Conservation (phyloP, 139 green algal genomes). For the Chloropicon primus region DNA sequence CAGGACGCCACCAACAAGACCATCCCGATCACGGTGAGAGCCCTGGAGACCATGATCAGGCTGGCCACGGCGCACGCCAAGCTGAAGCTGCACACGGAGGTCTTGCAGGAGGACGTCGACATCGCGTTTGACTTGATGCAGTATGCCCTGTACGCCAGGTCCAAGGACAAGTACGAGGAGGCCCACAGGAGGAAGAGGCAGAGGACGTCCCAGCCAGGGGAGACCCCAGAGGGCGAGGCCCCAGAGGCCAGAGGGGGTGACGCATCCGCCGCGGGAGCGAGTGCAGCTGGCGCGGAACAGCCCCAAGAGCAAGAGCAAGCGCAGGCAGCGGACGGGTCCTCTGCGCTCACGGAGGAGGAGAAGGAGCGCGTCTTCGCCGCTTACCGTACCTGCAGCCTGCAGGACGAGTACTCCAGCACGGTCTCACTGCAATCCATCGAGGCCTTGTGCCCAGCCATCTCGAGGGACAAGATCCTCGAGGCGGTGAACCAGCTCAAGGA, state of each 20-base stretch:
- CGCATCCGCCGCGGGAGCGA: not conserved
- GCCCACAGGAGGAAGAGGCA: not conserved
- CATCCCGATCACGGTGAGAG: conserved; percentile 65
- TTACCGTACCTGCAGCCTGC: not conserved
- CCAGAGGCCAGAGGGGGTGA: not conserved
- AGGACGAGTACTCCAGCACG: not conserved
- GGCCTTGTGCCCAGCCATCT: not conserved
- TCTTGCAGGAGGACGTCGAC: conserved; percentile 16
- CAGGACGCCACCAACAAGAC: conserved; percentile 17
- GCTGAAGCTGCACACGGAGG: conserved; percentile 31
- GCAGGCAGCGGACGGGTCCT: not conserved
- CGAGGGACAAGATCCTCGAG: not conserved
- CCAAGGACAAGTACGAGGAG: conserved; percentile 5
- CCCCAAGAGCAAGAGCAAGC: not conserved
- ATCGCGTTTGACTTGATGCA: conserved; percentile 14
- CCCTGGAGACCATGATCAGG: conserved; percentile 91
- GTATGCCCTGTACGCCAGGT: conserved; percentile 1
- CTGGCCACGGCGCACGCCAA: conserved; percentile 88
- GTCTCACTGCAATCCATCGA: not conserved
- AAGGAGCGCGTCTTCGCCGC: not conserved
- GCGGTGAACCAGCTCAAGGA: not conserved
- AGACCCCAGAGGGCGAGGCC: not conserved
- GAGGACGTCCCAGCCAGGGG: not conserved
- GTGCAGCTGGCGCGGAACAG: not conserved
- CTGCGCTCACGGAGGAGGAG: not conserved